phyloP scores from a whole-genome alignment of 208 protist genomes.

The Balamuthia mandrillaris region DNA sequence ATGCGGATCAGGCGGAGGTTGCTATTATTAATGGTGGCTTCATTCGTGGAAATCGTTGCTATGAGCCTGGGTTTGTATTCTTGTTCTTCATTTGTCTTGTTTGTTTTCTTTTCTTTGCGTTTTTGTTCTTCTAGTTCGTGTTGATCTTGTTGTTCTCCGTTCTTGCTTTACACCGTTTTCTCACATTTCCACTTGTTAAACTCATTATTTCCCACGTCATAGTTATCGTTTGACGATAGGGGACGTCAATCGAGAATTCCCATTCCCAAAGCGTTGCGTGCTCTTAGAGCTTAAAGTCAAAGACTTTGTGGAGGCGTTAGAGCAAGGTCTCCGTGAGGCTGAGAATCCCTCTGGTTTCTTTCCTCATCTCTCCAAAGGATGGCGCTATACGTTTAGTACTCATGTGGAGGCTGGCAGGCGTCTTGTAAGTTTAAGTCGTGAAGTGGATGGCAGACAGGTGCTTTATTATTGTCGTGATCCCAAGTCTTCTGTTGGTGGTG shows the following conservation, averaged over 20 bases:
- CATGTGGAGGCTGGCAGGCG: neutral
- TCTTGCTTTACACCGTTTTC: too few species aligned
- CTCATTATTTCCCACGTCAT: too few species aligned
- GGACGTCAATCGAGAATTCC: constrained; percentile 10
- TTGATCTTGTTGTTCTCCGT: too few species aligned
- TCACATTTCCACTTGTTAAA: too few species aligned
- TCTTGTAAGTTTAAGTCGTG: neutral
- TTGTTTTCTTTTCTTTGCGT: too few species aligned
- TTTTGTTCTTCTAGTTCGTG: too few species aligned
- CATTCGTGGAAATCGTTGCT: constrained; percentile 6
- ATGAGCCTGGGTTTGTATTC: constrained; percentile 6
- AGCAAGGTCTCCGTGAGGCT: neutral
- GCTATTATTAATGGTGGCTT: constrained; percentile 30
- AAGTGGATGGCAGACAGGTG: too few species aligned
- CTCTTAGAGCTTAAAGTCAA: neutral
- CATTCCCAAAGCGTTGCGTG: neutral
- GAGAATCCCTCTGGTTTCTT: constrained; percentile 7
- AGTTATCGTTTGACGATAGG: too few species aligned
- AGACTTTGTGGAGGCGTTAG: neutral
- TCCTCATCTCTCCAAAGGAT: constrained; percentile 13
- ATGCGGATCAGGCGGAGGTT: neutral
- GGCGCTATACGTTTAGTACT: neutral
- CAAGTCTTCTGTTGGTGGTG: neutral
- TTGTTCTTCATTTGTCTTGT: too few species aligned
- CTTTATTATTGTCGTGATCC: neutral